Percentiles rank a stretch among this genome's conserved stretches.
Evolutionary conservation across 257 asterid species (phyloP).

Genomic region (Solanum piurae): DNA sequence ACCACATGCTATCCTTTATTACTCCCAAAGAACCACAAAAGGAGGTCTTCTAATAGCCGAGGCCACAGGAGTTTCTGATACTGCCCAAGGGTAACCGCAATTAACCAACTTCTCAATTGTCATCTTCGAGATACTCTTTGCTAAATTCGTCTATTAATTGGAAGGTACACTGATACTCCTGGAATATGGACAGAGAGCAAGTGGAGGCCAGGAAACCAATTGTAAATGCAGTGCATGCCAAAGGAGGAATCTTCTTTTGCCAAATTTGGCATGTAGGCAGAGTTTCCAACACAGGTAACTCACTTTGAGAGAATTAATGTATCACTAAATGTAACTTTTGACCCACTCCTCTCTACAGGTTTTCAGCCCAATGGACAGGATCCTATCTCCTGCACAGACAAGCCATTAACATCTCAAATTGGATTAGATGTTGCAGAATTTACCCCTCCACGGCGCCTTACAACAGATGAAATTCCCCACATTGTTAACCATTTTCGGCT

Average conservation of each 20-base stretch:
- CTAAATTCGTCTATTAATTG: no score
- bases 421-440: neutral
- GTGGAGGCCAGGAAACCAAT: no score
- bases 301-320: no score
- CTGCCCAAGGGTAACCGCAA: constrained; percentile 1
- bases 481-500: neutral
- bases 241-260: no score
- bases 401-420: neutral
- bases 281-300: no score
- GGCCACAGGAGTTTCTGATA: constrained; percentile 50
- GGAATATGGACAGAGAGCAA: no score
- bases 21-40: constrained; percentile 34
- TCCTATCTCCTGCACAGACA: neutral
- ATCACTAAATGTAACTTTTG: no score
- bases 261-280: no score
- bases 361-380: neutral
- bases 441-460: neutral
- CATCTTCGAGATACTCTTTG: no score
- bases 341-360: neutral
- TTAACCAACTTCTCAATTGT: neutral
- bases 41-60: constrained; percentile 28
- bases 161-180: no score
- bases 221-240: no score
- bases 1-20: constrained; percentile 55
- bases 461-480: neutral